These are phyloP conservation scores for Komagataella populi DNA, from an alignment of 805 yeast species.

Conservation along the genomic window DNA sequence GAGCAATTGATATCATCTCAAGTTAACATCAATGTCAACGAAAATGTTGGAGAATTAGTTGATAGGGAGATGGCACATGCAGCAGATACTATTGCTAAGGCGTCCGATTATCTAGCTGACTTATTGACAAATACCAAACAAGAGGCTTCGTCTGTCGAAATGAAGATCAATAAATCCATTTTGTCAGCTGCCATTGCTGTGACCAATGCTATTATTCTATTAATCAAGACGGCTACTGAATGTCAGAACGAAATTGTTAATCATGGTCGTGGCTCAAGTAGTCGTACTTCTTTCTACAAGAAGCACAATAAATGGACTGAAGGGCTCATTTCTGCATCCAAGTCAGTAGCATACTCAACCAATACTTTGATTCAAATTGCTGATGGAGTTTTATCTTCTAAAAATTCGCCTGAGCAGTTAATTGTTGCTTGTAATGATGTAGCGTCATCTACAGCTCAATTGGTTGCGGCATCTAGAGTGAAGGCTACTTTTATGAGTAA, in stretches of 20 bases:
- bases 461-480: constrained; percentile 84
- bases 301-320: constrained; percentile 90
- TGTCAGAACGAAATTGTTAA: constrained; percentile 74
- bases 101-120: constrained; percentile 42
- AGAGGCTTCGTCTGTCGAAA: constrained; percentile 36
- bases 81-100: constrained; percentile 53
- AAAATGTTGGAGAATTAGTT: constrained; percentile 57
- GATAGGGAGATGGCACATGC: constrained; percentile 64
- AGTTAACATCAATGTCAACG: constrained; percentile 16
- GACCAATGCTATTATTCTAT: constrained; percentile 59
- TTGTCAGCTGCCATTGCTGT: constrained; percentile 69
- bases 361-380: constrained; percentile 75
- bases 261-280: constrained; percentile 49
- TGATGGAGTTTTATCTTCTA: constrained; percentile 58
- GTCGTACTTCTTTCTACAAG: constrained; percentile 66
- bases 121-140: constrained; percentile 41
- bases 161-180: constrained; percentile 65
- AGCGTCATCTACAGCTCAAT: constrained; percentile 83
- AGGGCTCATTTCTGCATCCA: constrained; percentile 82
- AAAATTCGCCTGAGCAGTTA: constrained; percentile 66
- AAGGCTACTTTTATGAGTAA: constrained; percentile 67
- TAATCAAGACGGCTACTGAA: constrained; percentile 65
- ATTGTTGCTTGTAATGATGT: constrained; percentile 88
- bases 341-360: constrained; percentile 75
- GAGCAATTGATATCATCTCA: constrained; percentile 29